Conservation (phyloP, 345 rosid genomes). For the Alliaria petiolata region DNA sequence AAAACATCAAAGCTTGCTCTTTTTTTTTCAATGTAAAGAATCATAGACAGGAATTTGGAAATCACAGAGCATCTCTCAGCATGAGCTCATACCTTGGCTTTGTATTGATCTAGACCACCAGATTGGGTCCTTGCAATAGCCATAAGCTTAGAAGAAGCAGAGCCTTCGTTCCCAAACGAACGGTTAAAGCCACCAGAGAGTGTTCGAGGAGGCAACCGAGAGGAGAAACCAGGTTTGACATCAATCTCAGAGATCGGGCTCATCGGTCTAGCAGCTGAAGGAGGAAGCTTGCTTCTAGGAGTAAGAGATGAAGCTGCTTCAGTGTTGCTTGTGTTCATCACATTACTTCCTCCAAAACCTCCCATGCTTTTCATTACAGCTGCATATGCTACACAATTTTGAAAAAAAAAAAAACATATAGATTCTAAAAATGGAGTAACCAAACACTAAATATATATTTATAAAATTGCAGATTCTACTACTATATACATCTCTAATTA, state of each 20-base stretch:
- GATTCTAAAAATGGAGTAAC: no score
- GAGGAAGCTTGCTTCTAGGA: slow-evolving; percentile 42
- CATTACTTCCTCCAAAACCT: slow-evolving; percentile 44
- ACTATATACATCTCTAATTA: not conserved
- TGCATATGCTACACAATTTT: slow-evolving; percentile 29
- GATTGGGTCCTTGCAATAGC: slow-evolving; percentile 39
- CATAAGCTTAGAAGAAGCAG: slow-evolving; percentile 19
- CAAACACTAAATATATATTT: no score
- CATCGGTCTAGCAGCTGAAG: slow-evolving; percentile 40
- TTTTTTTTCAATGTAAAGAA: not conserved
- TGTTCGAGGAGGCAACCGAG: slow-evolving; percentile 32
- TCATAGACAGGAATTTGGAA: no score
- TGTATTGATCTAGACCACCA: slow-evolving; percentile 46
- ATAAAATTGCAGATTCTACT: not conserved
- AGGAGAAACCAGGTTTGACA: slow-evolving; percentile 24
- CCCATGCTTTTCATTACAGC: slow-evolving; percentile 61
- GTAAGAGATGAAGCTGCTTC: slow-evolving; percentile 41
- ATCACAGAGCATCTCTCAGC: not conserved
- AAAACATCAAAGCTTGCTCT: not conserved
- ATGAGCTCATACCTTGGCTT: slow-evolving; percentile 43
- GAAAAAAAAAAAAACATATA: no score
- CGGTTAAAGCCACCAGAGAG: slow-evolving; percentile 33
- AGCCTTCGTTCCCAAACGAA: slow-evolving; percentile 28
- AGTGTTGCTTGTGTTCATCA: slow-evolving; percentile 23
- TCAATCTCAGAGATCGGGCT: slow-evolving; percentile 56